Evolutionary conservation across 768 basidiomycete genomes (phyloP).

Genomic region (Xerocomellus intermedius): DNA sequence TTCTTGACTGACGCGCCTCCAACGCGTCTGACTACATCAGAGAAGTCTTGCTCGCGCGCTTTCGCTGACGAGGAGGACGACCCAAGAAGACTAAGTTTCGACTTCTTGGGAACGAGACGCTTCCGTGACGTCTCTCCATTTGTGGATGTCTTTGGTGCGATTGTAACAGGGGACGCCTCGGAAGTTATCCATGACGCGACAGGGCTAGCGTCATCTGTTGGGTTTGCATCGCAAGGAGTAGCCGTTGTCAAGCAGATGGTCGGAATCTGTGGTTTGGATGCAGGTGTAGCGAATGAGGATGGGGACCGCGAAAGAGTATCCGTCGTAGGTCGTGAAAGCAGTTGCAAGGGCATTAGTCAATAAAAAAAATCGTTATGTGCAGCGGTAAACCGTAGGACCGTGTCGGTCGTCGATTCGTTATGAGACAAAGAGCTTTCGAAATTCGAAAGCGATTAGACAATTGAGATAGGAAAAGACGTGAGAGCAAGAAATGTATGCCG

Average conservation of each 20-base stretch:
- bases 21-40: constrained; percentile 57
- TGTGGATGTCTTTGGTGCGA: constrained; percentile 28
- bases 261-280: constrained; percentile 40
- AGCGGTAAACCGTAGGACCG: constrained; percentile 15
- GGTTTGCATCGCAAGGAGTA: constrained; percentile 54
- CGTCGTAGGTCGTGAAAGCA: constrained; percentile 30
- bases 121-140: constrained; percentile 33
- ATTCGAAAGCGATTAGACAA: constrained; percentile 16
- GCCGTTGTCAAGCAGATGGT: constrained; percentile 71
- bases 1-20: constrained; percentile 25
- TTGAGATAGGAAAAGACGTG: neutral
- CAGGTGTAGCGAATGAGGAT: constrained; percentile 28
- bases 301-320: constrained; percentile 24
- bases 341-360: constrained; percentile 31
- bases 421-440: constrained; percentile 16
- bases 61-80: constrained; percentile 27
- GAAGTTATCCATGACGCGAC: constrained; percentile 23
- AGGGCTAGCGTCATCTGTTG: constrained; percentile 28
- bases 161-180: constrained; percentile 16
- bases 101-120: constrained; percentile 72
- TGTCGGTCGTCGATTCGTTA: constrained; percentile 27
- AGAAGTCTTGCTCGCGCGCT: constrained; percentile 47
- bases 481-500: constrained; percentile 10
- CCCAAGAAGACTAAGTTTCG: constrained; percentile 54
- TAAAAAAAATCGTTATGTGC: constrained; percentile 27